phyloP scores from a whole-genome alignment of 1,139 yeast species.

The Geotrichum klebahnii region DNA sequence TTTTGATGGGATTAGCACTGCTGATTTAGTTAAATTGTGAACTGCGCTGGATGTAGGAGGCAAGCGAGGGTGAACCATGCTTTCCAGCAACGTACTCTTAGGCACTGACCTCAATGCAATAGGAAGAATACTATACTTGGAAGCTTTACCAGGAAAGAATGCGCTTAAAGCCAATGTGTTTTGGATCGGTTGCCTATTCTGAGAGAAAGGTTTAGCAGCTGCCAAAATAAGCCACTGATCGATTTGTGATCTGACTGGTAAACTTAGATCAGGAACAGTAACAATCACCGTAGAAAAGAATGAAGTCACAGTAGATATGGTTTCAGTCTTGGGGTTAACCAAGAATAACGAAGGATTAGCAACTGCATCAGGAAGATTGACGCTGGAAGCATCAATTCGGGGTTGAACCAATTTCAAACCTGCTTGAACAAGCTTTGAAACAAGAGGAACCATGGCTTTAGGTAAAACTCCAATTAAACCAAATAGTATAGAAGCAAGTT shows the following conservation, averaged over 20 bases:
- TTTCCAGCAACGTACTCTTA: constrained; percentile 47
- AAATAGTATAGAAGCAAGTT: constrained; percentile 25
- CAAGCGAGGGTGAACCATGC: constrained; percentile 70
- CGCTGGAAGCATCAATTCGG: constrained; percentile 43
- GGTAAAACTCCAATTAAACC: constrained; percentile 24
- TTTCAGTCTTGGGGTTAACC: constrained; percentile 42
- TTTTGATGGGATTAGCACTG: background rate
- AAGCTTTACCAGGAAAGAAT: constrained; percentile 60
- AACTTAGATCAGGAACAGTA: constrained; percentile 51
- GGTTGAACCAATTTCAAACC: constrained; percentile 33
- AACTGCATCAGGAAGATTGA: constrained; percentile 59
- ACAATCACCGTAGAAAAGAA: constrained; percentile 52
- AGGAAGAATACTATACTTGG: constrained; percentile 61
- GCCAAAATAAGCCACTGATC: constrained; percentile 55
- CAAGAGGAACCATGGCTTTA: constrained; percentile 20
- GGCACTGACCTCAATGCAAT: constrained; percentile 50
- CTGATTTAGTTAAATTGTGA: constrained; percentile 16
- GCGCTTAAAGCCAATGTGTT: constrained; percentile 40
- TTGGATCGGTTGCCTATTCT: constrained; percentile 20
- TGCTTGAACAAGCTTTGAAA: constrained; percentile 24
- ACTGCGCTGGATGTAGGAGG: constrained; percentile 47
- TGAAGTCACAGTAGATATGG: constrained; percentile 43
- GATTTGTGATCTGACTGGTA: constrained; percentile 60
- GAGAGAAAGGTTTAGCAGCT: constrained; percentile 33
- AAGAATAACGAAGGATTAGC: constrained; percentile 62